Evolutionary conservation across 78 protist species (phyloP).

Genomic region (Andalucia godoyi): DNA sequence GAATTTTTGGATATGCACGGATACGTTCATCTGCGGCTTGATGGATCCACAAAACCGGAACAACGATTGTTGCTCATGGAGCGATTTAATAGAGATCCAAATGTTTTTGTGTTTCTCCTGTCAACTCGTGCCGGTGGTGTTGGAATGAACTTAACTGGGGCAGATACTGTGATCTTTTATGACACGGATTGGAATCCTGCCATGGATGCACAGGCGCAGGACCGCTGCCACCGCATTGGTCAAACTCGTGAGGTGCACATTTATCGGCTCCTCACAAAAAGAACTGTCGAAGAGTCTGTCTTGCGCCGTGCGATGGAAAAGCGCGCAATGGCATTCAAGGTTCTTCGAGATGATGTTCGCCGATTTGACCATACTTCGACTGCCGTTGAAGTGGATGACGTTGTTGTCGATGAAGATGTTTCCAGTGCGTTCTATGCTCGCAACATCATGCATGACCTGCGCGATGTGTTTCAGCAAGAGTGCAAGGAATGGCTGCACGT

Average conservation of each 20-base stretch:
- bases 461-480: no score
- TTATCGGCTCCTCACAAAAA: constrained; percentile 75
- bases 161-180: constrained; percentile 94
- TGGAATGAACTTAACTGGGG: constrained; percentile 93
- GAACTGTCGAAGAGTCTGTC: constrained; percentile 84
- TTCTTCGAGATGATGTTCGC: no score
- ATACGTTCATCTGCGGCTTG: constrained; percentile 78
- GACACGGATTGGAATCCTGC: constrained; percentile 95
- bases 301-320: constrained; percentile 70
- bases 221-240: constrained; percentile 93
- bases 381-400: no score
- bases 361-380: no score
- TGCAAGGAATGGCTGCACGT: no score
- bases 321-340: no score
- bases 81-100: constrained; percentile 57
- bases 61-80: constrained; percentile 70
- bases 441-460: no score
- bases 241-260: constrained; percentile 88
- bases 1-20: constrained; percentile 56
- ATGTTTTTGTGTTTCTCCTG: constrained; percentile 69
- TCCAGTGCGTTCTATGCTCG: no score
- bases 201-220: constrained; percentile 89
- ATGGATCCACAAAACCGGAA: constrained; percentile 82
- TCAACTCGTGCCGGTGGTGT: constrained; percentile 92
- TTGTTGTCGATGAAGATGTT: no score